Base-by-base conservation (phyloP, 2,329 filamentous ascomycete species). In the Scopulariopsis brevicaulis region DNA sequence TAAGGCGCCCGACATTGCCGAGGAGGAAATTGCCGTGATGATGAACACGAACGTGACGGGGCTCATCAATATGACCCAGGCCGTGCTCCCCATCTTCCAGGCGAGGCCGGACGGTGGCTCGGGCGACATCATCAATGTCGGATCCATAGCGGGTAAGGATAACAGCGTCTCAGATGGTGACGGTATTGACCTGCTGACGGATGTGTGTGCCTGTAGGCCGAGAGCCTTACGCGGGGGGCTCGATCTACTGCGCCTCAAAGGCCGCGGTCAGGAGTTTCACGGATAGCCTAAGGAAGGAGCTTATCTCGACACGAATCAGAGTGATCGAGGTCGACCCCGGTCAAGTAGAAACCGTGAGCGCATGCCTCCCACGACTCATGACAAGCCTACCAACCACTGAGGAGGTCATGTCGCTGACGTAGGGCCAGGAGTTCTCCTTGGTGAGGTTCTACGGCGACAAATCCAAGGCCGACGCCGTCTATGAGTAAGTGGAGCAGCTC, bases 1-100 rank as follows among this genome's bases (percentile, higher is more conserved):
- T 55, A 84, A 87, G 68, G 90, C 91, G 1, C 92, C 92, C 20
- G 81, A 89, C 50, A 96, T 97, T 68, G 80, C 78, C n/a, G 80
- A 89, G 66, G 85, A 86, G 60, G 93, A 99, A 73, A 87, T 96
- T 65, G 79, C 87, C 65, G 67, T 85, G 70, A 96, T 97, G 91
- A 90, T 96, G 69, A 75, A 81, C 53, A 97, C 94, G 59, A 99
- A 99, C 70, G 92, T 97, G 56, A 94, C 88, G 1, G 94, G 94
- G 28, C 79, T 99, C 43, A 94, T 99, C 76, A 89, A 93, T 77
- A 90, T 97, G 87, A 97, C 94, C 0, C 94, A 99, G 77, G 89
- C 89, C 53, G 78, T 96, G 48, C 73, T 97, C 20, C 84, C 89
- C 56, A 85, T 91, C 69, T 95, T 92, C 79, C 87, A 90, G 72